Evolutionary conservation across 1,284 basidiomycete species (phyloP).

Genomic region (Tylopilus sp.): DNA sequence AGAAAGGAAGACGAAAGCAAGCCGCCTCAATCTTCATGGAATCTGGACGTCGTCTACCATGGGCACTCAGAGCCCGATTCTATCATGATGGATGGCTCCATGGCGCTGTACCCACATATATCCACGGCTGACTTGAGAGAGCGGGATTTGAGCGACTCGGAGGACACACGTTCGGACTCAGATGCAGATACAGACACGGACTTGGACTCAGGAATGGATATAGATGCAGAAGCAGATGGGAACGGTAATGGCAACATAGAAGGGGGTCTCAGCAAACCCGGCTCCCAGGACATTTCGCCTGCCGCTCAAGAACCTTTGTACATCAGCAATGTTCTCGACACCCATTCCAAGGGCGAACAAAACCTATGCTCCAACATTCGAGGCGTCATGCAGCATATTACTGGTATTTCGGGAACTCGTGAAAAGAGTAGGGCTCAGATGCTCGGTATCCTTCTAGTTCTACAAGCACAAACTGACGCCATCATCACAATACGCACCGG

Average conservation of each 20-base stretch:
- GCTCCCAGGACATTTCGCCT: background rate
- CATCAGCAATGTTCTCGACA: background rate
- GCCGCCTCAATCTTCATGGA: background rate
- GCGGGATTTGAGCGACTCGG: background rate
- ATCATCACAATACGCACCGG: background rate
- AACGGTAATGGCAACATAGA: background rate
- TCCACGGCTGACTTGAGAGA: background rate
- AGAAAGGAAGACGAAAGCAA: background rate
- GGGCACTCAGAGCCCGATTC: background rate
- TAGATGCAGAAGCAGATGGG: too few species aligned
- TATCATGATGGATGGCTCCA: too few species aligned
- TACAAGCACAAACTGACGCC: background rate
- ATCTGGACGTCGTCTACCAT: background rate
- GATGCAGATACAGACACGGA: too few species aligned
- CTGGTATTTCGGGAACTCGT: background rate
- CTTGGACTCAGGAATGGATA: too few species aligned
- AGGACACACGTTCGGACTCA: background rate
- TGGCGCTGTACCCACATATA: background rate
- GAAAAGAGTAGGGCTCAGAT: background rate
- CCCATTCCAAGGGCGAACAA: background rate
- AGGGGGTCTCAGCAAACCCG: background rate
- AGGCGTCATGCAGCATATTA: background rate
- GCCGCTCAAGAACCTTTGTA: background rate
- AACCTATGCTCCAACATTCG: background rate
- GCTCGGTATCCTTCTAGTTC: background rate